Evolutionary conservation across 1,139 yeast genomes (phyloP), one percentile per base, ranked within the genome.

Genomic region (Geotrichum europaeum): DNA sequence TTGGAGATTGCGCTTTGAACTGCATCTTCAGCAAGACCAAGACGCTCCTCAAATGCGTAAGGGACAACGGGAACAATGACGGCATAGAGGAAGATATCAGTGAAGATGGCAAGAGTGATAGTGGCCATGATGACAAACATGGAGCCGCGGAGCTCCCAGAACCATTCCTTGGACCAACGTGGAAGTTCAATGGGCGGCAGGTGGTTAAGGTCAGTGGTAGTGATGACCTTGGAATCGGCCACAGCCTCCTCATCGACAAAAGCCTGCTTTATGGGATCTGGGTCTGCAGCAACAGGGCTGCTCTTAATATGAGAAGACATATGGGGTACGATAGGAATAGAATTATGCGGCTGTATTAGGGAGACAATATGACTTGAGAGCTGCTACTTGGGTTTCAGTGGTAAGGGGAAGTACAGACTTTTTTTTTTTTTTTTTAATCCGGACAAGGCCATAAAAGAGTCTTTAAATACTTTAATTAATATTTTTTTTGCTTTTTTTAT

Each of bases 11-110:
- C 63, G n/a, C 53, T 55, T 61, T 75, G 76, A n/a, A 74, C 69
- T 6, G 62, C 55, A n/a, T 62, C 65, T 28, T 62, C 64, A 2
- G 68, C 43, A 2, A 73, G 67, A 12, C 70, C 71, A 67, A 74
- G 66, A 7, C 71, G 69, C 4, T 60, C 28, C 22, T 61, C 65
- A 30, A 75, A 67, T 12, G 74, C 74, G 63, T 66, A 74, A 9
- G 78, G 77, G 9, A 73, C 64, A 4, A 75, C 72, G 1, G 78
- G 78, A 6, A 74, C 69, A 40, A 75, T 66, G 24, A 73, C 63
- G 30, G 73, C 67, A 61, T 74, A 73, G 32, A 73, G 64, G 56
- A 73, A 73, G 2, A 70, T 64, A 59, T 73, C 76, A 3, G 75
- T 70, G 63, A 74, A 73, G 5, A 70, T 67, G 1, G 76, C 75